These are phyloP conservation scores for Sugiyamaella japonica DNA, from an alignment of 1,139 yeast genomes.

Conservation along the genomic window DNA sequence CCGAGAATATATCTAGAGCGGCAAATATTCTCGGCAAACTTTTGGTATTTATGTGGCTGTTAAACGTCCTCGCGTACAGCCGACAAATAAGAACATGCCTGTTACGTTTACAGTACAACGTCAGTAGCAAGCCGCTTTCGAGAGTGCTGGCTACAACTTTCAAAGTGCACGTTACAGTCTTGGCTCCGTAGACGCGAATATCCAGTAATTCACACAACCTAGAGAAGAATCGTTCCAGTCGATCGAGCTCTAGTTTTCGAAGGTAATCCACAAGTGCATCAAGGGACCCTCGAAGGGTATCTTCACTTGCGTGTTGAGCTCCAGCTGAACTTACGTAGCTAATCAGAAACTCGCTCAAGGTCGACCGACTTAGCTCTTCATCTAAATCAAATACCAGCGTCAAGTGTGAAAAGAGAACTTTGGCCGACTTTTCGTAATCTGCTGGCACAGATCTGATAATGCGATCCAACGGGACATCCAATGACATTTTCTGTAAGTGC, in stretches of 20 bases:
- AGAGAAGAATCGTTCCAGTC: conserved; percentile 12
- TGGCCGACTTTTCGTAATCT: conserved; percentile 19
- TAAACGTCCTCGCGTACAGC: conserved; percentile 28
- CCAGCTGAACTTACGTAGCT: conserved; percentile 63
- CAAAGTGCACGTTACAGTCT: conserved; percentile 22
- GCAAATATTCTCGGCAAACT: conserved; percentile 22
- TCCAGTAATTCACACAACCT: conserved; percentile 22
- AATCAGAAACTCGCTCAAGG: conserved; percentile 50
- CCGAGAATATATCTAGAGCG: conserved; percentile 25
- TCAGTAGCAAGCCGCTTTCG: conserved; percentile 25
- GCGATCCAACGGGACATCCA: neutral
- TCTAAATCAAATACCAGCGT: conserved; percentile 26
- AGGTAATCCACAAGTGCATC: conserved; percentile 46
- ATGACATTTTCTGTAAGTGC: conserved; percentile 27
- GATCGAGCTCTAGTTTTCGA: conserved; percentile 19
- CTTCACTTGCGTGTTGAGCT: conserved; percentile 56
- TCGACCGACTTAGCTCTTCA: conserved; percentile 21
- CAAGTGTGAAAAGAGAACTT: conserved; percentile 21
- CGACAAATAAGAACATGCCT: conserved; percentile 1
- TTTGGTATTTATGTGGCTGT: conserved; percentile 31
- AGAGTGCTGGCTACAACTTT: conserved; percentile 21
- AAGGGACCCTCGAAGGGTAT: conserved; percentile 49
- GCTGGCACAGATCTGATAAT: conserved; percentile 16
- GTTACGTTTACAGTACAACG: conserved; percentile 10
- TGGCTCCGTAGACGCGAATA: conserved; percentile 19